These are phyloP conservation scores for Fermentozyma sake DNA, from an alignment of 1,139 yeast genomes.

Conservation along the genomic window DNA sequence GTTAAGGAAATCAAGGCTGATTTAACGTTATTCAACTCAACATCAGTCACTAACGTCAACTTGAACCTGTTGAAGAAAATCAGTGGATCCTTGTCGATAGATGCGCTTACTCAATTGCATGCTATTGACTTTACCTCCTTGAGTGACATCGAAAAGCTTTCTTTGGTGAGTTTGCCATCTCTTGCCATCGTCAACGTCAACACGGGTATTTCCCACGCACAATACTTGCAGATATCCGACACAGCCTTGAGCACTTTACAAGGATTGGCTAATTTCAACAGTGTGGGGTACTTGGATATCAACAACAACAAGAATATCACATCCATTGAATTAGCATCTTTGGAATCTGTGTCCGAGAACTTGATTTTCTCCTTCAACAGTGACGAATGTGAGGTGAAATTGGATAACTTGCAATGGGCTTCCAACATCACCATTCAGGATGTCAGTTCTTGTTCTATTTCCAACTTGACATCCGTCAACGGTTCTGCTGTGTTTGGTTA, in stretches of 20 bases:
- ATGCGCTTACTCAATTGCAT: slow-evolving; percentile 40
- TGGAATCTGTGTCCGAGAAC: slow-evolving; percentile 31
- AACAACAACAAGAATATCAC: slow-evolving; percentile 46
- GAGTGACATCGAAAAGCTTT: slow-evolving; percentile 26
- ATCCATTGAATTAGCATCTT: slow-evolving; percentile 29
- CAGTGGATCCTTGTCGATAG: slow-evolving; percentile 33
- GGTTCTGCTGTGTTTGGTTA: slow-evolving; percentile 40
- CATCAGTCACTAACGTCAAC: slow-evolving; percentile 34
- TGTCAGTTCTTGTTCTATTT: slow-evolving; percentile 26
- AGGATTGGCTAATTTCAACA: slow-evolving; percentile 30
- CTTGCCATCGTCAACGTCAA: slow-evolving; percentile 36
- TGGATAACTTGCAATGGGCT: slow-evolving; percentile 39
- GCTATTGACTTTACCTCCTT: slow-evolving; percentile 35
- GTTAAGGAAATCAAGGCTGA: slow-evolving; percentile 35
- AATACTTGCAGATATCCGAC: slow-evolving; percentile 35
- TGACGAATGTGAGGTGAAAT: slow-evolving; percentile 35
- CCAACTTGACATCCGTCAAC: slow-evolving; percentile 37
- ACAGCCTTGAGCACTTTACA: slow-evolving; percentile 39
- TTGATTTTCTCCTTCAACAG: slow-evolving; percentile 42
- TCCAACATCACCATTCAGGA: slow-evolving; percentile 45
- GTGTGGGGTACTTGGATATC: slow-evolving; percentile 35
- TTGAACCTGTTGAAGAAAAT: slow-evolving; percentile 29
- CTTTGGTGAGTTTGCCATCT: slow-evolving; percentile 42
- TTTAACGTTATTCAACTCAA: slow-evolving; percentile 35
- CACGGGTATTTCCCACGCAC: slow-evolving; percentile 32